Conservation (phyloP, 768 basidiomycete species). For the Psilocybe cubensis region DNA sequence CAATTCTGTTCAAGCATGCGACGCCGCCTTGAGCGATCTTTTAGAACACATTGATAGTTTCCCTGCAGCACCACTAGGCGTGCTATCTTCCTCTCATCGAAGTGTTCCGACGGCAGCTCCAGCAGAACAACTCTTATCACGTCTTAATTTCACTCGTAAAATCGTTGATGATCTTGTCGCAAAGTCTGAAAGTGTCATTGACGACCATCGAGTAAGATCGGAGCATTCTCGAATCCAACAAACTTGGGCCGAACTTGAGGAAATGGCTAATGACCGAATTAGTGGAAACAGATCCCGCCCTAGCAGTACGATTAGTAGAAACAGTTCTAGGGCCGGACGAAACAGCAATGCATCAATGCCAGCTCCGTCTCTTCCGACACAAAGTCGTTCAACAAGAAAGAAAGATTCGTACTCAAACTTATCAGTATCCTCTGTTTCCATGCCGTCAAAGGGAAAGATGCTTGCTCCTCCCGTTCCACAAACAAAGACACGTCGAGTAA, state of each 20-base stretch:
- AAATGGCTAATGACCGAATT: constrained; percentile 77
- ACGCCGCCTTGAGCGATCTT: constrained; percentile 80
- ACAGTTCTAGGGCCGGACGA: constrained; percentile 61
- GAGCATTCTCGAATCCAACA: constrained; percentile 74
- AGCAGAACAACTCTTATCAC: constrained; percentile 66
- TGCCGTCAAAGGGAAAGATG: constrained; percentile 40
- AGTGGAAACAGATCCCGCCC: constrained; percentile 66
- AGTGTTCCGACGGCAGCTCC: constrained; percentile 49
- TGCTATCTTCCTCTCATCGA: constrained; percentile 53
- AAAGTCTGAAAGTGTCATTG: constrained; percentile 43
- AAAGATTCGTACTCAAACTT: constrained; percentile 30
- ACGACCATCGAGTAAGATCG: constrained; percentile 61
- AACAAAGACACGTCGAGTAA: constrained; percentile 47
- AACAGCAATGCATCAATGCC: constrained; percentile 51
- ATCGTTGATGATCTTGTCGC: constrained; percentile 50
- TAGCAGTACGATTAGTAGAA: constrained; percentile 61
- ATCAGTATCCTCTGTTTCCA: constrained; percentile 34
- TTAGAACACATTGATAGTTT: constrained; percentile 88
- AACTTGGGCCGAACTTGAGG: constrained; percentile 80
- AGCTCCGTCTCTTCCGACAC: constrained; percentile 13
- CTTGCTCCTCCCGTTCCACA: constrained; percentile 45
- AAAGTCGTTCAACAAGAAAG: constrained; percentile 26
- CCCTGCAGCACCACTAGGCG: constrained; percentile 58
- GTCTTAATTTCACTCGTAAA: constrained; percentile 65
- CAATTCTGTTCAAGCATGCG: constrained; percentile 56